These are phyloP conservation scores for Macaranga tanarius DNA, from an alignment of 441 rosid genomes.

Conservation along the genomic window DNA sequence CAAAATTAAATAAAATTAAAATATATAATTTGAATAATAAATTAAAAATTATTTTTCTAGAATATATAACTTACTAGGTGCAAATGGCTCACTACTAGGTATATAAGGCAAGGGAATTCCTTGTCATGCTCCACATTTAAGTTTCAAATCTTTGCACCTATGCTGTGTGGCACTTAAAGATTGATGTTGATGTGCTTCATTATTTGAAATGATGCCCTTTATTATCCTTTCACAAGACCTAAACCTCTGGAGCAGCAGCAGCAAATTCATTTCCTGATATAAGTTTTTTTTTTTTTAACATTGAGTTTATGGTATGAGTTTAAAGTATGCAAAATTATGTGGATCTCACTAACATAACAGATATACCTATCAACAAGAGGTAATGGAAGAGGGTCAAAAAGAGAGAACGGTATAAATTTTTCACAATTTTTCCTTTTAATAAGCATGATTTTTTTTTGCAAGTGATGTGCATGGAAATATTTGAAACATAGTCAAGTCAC, in stretches of 20 bases:
- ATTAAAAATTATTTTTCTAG: no score
- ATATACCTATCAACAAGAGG: not conserved
- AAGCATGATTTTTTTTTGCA: constrained; percentile 50
- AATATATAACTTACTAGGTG: no score
- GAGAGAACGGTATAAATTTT: constrained; percentile 48
- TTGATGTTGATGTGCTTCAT: constrained; percentile 36
- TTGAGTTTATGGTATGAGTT: no score
- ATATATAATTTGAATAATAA: no score
- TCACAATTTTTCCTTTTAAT: constrained; percentile 54
- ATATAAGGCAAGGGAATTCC: constrained; percentile 38
- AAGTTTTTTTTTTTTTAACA: no score
- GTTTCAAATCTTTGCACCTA: constrained; percentile 44
- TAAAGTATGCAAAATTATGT: not conserved
- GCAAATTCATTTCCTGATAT: constrained; percentile 27
- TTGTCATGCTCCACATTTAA: constrained; percentile 43
- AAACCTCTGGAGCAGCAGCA: constrained; percentile 34
- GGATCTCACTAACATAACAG: not conserved
- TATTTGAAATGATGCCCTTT: constrained; percentile 47
- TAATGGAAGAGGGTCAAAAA: constrained; percentile 16
- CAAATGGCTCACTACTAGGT: not conserved
- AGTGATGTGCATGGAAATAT: constrained; percentile 22
- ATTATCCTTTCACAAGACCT: constrained; percentile 54
- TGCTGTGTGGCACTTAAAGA: constrained; percentile 35
- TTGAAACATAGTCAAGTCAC: constrained; percentile 3
- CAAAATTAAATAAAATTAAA: no score